A percentile compares a stretch with the other conserved stretches of the same genome.
Conservation (phyloP, 148 eudicot species). For the Silene latifolia region DNA sequence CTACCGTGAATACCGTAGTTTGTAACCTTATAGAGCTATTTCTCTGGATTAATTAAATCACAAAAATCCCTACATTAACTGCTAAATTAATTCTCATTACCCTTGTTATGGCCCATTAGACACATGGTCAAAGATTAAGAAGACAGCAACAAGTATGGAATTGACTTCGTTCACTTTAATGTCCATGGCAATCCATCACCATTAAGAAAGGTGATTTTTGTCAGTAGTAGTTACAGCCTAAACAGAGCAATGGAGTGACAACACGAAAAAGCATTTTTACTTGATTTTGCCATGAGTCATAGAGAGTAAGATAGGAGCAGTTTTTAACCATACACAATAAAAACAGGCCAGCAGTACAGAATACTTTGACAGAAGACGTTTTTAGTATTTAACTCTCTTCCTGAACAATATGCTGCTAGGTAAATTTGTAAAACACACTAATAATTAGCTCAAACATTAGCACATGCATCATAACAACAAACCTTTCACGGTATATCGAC, state of each 20-base stretch:
- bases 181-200: not conserved
- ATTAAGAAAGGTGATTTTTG: not conserved
- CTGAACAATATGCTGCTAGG: constrained; percentile 1
- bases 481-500: constrained; percentile 88
- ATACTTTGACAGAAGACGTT: not conserved
- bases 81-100: not conserved
- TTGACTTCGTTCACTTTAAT: not conserved
- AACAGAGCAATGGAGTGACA: not conserved
- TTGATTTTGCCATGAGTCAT: not conserved
- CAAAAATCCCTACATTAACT: not conserved
- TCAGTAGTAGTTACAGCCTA: not conserved
- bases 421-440: not conserved
- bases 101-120: not conserved
- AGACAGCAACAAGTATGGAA: not conserved
- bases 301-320: not conserved
- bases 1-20: no score
- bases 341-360: not conserved
- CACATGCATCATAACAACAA: constrained; percentile 20
- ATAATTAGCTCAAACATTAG: not conserved
- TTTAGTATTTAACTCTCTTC: not conserved
- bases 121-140: not conserved
- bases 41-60: not conserved
- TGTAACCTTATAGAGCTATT: no score
- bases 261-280: not conserved
- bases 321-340: not conserved